Evolutionary conservation across 768 basidiomycete species (phyloP), one percentile per base, ranked within the genome.

Genomic region (Cystobasidium tubakii): DNA sequence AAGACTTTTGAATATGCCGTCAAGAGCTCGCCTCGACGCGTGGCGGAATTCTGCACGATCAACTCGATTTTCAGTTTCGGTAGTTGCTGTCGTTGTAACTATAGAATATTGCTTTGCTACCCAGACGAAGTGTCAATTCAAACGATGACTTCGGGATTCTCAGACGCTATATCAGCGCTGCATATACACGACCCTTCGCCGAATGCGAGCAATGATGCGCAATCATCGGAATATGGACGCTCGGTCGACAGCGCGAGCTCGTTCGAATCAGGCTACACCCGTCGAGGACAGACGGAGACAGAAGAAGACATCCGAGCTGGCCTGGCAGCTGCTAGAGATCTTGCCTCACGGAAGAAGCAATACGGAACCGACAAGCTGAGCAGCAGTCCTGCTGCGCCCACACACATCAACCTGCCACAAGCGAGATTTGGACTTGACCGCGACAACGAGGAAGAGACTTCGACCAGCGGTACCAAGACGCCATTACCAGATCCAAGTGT

Each of bases 181-280:
- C 69, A 44, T 44, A 27, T 71, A 31, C 66, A 67, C 33, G 42
- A 67, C 29, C 46, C 50, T 1, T 50, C 43, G 3, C 17, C 66
- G 10, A 27, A 15, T 25, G 34, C 29, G 29, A 67, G 66, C 66
- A 67, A 23, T 39, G 46, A 29, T 36, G 39, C 39, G 4, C 44
- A 42, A 27, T 7, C n/a, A 42, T 69, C 31, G 57, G 62, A 15
- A 42, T 74, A 39, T 46, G 67, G 29, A 55, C 77, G 19, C 74
- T 75, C 71, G 74, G 74, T 39, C 74, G 76, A 31, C 76, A 78
- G 62, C 55, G 25, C 69, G 9, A 73, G 72, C 60, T 66, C 63
- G 13, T 50, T 66, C 70, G 73, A 74, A 15, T 74, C 62, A 27
- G 23, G 21, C 13, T 55, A 62, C 31, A 60, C 66, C 15, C 43